These are phyloP conservation scores for Trypanosoma melophagium DNA, from an alignment of 208 protist genomes.

Conservation along the genomic window DNA sequence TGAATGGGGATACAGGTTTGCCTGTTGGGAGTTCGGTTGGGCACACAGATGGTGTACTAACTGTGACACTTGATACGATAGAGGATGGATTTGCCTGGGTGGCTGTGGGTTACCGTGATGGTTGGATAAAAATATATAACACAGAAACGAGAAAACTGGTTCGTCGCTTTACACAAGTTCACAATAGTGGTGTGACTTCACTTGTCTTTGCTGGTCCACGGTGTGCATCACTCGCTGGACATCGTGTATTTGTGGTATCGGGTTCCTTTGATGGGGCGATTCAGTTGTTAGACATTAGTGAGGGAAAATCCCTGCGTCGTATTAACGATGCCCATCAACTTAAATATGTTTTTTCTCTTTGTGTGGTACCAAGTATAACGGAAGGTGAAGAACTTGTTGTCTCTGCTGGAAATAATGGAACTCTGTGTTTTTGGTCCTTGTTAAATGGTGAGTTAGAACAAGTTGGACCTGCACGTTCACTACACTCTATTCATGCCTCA, in stretches of 20 bases:
- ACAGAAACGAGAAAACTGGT: slow-evolving; percentile 58
- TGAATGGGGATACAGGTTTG: slow-evolving; percentile 29
- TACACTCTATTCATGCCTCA: slow-evolving; percentile 16
- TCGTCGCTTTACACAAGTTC: slow-evolving; percentile 62
- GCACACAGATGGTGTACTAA: slow-evolving; percentile 59
- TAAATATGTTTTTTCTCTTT: slow-evolving; percentile 60
- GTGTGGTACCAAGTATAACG: slow-evolving; percentile 20
- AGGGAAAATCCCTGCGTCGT: slow-evolving; percentile 36
- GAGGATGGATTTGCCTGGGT: slow-evolving; percentile 44
- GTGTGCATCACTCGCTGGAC: slow-evolving; percentile 35
- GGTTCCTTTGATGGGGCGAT: slow-evolving; percentile 71
- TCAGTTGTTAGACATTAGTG: slow-evolving; percentile 54
- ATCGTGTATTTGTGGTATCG: slow-evolving; percentile 54
- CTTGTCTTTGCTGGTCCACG: slow-evolving; percentile 57
- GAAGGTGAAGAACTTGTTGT: slow-evolving; percentile 9
- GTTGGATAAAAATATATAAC: slow-evolving; percentile 83
- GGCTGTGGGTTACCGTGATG: slow-evolving; percentile 78
- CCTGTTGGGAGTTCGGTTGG: slow-evolving; percentile 35
- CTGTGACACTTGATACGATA: slow-evolving; percentile 32
- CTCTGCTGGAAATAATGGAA: slow-evolving; percentile 73
- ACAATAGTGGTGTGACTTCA: slow-evolving; percentile 63
- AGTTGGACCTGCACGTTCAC: slow-evolving; percentile 12
- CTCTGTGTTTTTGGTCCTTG: slow-evolving; percentile 52
- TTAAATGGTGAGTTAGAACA: slow-evolving; percentile 6
- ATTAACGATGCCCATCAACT: slow-evolving; percentile 54